These are phyloP conservation scores for Aspergillus ostianus DNA, from an alignment of 495 filamentous ascomycete species.

Conservation along the genomic window DNA sequence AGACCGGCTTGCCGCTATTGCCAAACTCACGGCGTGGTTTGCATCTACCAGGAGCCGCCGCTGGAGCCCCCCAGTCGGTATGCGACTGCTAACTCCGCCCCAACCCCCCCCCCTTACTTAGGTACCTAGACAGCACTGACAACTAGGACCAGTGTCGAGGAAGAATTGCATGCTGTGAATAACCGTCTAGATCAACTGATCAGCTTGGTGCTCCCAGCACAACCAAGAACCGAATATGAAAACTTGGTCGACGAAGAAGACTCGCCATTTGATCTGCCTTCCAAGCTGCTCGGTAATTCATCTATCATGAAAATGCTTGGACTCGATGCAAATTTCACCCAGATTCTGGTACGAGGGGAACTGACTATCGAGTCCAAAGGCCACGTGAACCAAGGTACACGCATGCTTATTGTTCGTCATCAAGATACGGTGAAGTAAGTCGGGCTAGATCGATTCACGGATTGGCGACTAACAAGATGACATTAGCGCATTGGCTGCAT, in stretches of 20 bases:
- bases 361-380: neutral
- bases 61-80: conserved; percentile 3
- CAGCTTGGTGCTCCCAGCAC: neutral
- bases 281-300: conserved; percentile 1
- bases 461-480: neutral
- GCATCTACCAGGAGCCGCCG: conserved; percentile 12
- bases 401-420: neutral
- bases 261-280: conserved; percentile 1
- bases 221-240: neutral
- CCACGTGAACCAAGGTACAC: neutral
- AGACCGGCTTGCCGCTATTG: conserved; percentile 9
- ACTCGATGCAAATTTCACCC: neutral
- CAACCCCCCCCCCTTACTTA: neutral
- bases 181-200: neutral
- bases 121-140: neutral
- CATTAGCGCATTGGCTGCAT: conserved; percentile 3
- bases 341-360: neutral
- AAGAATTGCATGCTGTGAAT: neutral
- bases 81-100: too few species aligned
- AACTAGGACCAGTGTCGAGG: neutral
- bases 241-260: neutral
- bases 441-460: neutral
- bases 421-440: neutral
- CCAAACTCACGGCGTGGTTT: conserved; percentile 3
- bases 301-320: neutral